Evolutionary conservation across 2,329 filamentous ascomycete genomes (phyloP).

Genomic region (Lachnellula willkommii): DNA sequence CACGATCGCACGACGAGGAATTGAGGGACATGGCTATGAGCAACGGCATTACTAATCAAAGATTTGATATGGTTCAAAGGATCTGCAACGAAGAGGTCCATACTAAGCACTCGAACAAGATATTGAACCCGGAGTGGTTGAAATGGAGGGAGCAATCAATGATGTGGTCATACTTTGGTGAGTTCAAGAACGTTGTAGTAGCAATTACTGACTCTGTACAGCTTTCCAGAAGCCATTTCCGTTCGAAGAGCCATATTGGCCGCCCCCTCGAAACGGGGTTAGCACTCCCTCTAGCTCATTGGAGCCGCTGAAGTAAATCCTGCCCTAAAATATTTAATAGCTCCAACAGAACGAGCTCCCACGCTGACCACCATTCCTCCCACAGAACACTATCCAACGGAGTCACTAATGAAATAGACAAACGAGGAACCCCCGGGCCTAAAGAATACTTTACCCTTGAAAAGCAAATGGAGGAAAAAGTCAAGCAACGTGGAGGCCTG

Average conservation of each 20-base stretch:
- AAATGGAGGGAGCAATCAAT: slow-evolving; percentile 9
- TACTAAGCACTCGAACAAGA: background rate
- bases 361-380: background rate
- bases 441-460: slow-evolving; percentile 6
- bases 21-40: background rate
- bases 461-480: slow-evolving; percentile 16
- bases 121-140: slow-evolving; percentile 4
- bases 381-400: background rate
- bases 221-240: background rate
- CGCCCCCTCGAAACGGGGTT: background rate
- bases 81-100: background rate
- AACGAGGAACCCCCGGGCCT: background rate
- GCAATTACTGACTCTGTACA: background rate
- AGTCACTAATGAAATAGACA: background rate
- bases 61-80: background rate
- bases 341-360: no score
- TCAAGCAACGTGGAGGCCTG: slow-evolving; percentile 2
- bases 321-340: no score
- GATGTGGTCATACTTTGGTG: slow-evolving; percentile 12
- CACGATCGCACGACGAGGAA: background rate
- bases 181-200: background rate
- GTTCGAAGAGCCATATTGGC: background rate
- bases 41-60: background rate
- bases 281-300: no score
- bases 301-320: no score